These are phyloP conservation scores for Sordariomycetes sp. DNA, from an alignment of 2,329 filamentous ascomycete species.

Conservation along the genomic window DNA sequence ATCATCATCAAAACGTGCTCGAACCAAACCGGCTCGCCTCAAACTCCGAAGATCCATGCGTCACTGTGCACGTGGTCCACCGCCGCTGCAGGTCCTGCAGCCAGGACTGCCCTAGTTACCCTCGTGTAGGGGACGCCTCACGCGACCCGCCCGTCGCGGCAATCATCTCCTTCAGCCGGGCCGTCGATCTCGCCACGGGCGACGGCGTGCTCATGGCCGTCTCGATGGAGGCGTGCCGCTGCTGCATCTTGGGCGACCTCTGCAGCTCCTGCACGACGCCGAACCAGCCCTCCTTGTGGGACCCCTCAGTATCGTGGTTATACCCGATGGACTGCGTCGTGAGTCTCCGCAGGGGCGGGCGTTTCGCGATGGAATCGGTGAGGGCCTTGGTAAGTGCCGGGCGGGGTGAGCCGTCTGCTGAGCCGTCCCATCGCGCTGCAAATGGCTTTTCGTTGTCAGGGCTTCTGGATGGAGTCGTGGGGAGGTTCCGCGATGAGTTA, in stretches of 20 bases:
- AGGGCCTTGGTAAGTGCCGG: slow-evolving; percentile 22
- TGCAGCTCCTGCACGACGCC: slow-evolving; percentile 51
- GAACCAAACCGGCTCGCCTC: neutral
- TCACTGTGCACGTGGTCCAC: neutral
- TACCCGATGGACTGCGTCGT: slow-evolving; percentile 41
- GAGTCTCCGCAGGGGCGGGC: slow-evolving; percentile 35
- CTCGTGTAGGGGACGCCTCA: neutral
- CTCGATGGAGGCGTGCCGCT: slow-evolving; percentile 50
- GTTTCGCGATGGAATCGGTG: slow-evolving; percentile 28
- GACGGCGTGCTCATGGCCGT: slow-evolving; percentile 31
- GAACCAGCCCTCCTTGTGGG: slow-evolving; percentile 41
- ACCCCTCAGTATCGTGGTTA: slow-evolving; percentile 29
- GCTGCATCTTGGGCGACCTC: slow-evolving; percentile 44
- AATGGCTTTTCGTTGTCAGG: neutral
- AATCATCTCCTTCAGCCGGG: neutral
- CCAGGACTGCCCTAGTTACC: neutral
- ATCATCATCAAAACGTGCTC: neutral
- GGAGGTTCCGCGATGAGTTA: neutral
- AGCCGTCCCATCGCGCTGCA: too few relatives aligned
- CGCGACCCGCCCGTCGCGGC: neutral
- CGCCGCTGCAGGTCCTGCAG: neutral
- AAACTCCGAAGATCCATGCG: neutral
- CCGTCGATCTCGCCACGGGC: neutral
- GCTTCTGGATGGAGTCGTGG: slow-evolving; percentile 8
- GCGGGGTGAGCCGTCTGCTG: slow-evolving; percentile 10